These are phyloP conservation scores for Talaromyces thailandensis DNA, from an alignment of 495 filamentous ascomycete genomes.

Conservation along the genomic window DNA sequence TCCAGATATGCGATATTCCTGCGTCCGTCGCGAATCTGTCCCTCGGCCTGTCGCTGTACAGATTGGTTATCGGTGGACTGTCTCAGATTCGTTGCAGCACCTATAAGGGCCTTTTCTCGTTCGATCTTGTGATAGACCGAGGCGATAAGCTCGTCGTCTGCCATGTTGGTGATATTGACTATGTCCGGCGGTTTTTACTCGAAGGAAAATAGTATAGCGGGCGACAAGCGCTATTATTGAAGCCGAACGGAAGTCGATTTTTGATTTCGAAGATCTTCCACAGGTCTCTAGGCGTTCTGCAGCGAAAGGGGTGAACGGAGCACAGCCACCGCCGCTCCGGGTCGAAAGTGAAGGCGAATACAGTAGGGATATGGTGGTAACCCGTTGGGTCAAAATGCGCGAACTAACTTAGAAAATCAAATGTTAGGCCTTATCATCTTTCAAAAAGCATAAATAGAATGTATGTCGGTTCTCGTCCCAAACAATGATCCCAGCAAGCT, in stretches of 20 bases:
- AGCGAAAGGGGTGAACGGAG: background rate
- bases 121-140: conserved; percentile 97
- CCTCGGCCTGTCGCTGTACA: conserved; percentile 80
- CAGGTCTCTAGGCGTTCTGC: background rate
- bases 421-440: background rate
- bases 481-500: background rate
- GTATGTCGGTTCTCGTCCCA: background rate
- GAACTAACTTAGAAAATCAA: background rate
- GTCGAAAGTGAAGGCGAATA: background rate
- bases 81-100: conserved; percentile 88
- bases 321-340: background rate
- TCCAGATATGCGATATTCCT: conserved; percentile 93
- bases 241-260: background rate
- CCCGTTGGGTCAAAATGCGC: background rate
- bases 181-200: background rate
- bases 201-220: background rate
- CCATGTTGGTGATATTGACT: conserved; percentile 25
- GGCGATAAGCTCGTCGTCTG: conserved; percentile 66
- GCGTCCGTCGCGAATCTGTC: conserved; percentile 84
- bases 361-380: background rate
- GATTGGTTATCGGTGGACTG: conserved; percentile 86
- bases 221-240: background rate
- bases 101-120: conserved; percentile 91
- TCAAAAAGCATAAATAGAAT: background rate
- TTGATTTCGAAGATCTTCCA: background rate